phyloP scores from a whole-genome alignment of 2,329 filamentous ascomycete species.

The Arthroderma sp. region DNA sequence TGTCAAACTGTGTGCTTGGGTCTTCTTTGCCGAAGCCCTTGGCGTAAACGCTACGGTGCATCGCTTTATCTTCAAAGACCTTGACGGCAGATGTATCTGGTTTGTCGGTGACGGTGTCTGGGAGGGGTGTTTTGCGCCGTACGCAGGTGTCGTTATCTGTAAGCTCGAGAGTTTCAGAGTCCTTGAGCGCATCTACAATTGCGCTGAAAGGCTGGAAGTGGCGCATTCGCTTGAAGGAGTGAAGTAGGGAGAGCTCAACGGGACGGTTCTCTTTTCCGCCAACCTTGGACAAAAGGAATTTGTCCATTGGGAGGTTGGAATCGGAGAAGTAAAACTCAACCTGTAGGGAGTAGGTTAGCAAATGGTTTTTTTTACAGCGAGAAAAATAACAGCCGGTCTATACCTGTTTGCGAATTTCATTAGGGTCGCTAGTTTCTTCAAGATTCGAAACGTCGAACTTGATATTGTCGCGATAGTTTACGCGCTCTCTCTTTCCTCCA shows the following conservation, averaged over 20 bases:
- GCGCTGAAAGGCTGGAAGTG: conserved; percentile 80
- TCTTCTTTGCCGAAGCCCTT: conserved; percentile 87
- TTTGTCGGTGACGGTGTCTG: conserved; percentile 40
- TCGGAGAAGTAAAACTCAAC: conserved; percentile 95
- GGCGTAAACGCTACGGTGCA: conserved; percentile 69
- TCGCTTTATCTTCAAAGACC: conserved; percentile 49
- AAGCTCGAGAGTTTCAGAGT: conserved; percentile 60
- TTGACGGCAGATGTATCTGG: conserved; percentile 42
- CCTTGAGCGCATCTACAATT: conserved; percentile 69
- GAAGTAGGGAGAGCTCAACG: conserved; percentile 63
- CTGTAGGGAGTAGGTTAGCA: conserved; percentile 29
- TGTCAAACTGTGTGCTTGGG: conserved; percentile 77
- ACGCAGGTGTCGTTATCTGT: conserved; percentile 59
- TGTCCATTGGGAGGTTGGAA: conserved; percentile 77
- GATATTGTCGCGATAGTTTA: conserved; percentile 40
- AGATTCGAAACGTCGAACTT: conserved; percentile 58
- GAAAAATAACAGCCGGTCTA: neutral
- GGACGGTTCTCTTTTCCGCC: conserved; percentile 63
- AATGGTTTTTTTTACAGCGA: conserved; percentile 1
- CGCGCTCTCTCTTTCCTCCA: conserved; percentile 15
- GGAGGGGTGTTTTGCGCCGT: conserved; percentile 61
- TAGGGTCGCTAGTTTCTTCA: conserved; percentile 61
- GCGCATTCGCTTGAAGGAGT: conserved; percentile 89
- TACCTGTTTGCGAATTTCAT: conserved; percentile 68
- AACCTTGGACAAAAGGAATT: conserved; percentile 68